These are phyloP conservation scores for Aspergillus glaucus DNA, from an alignment of 2,329 filamentous ascomycete species.

Conservation along the genomic window DNA sequence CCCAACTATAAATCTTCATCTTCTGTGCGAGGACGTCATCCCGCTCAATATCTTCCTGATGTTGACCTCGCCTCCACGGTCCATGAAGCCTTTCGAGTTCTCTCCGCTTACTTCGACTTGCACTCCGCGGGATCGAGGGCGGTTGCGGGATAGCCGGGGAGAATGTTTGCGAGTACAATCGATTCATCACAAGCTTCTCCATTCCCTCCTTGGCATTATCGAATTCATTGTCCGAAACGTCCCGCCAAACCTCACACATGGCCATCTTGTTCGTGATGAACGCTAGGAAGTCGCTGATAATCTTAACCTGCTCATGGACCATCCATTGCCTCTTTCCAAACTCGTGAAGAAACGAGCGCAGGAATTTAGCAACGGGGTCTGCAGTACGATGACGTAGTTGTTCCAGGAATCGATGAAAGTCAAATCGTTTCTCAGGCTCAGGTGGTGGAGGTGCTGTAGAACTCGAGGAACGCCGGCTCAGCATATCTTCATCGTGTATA, in stretches of 20 bases:
- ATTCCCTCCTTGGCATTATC: conserved; percentile 98
- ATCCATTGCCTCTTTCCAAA: conserved; percentile 99
- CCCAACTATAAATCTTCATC: conserved; percentile 94
- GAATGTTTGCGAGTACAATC: conserved; percentile 91
- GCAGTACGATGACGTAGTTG: conserved; percentile 93
- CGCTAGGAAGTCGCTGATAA: conserved; percentile 89
- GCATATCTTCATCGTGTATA: conserved; percentile 15
- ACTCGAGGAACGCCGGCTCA: conserved; percentile 28
- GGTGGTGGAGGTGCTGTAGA: conserved; percentile 57
- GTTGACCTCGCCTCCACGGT: conserved; percentile 83
- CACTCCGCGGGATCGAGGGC: conserved; percentile 54
- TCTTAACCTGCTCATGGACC: conserved; percentile 99
- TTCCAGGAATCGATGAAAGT: conserved; percentile 95
- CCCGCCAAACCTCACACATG: conserved; percentile 90
- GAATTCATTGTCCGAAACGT: conserved; percentile 93
- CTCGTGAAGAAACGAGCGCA: conserved; percentile 88
- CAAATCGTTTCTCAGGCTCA: conserved; percentile 82
- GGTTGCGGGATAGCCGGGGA: conserved; percentile 85
- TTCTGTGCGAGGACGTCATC: conserved; percentile 96
- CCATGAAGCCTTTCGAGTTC: conserved; percentile 64
- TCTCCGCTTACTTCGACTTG: conserved; percentile 61
- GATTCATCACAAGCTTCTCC: conserved; percentile 99
- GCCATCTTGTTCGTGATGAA: conserved; percentile 99
- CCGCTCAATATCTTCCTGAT: conserved; percentile 95
- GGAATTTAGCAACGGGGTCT: conserved; percentile 93